These are phyloP conservation scores for Sphaerostilbella broomeana DNA, from an alignment of 2,329 filamentous ascomycete species.

Conservation along the genomic window DNA sequence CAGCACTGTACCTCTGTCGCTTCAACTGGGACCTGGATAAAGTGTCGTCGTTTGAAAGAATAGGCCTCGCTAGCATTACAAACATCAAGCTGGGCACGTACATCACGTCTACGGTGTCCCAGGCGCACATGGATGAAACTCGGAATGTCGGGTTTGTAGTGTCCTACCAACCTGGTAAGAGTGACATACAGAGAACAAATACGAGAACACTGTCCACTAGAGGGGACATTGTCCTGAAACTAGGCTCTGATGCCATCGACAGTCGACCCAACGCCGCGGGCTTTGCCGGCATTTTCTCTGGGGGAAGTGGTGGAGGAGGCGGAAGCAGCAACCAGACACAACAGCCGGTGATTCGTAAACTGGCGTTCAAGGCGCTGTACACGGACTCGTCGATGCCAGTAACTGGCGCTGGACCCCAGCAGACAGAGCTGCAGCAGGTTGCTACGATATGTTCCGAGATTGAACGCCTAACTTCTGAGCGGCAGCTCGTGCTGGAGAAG, in stretches of 20 bases:
- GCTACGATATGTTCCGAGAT: conserved; percentile 69
- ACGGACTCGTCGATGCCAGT: conserved; percentile 49
- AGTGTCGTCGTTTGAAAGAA: conserved; percentile 82
- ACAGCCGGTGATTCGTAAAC: conserved; percentile 30
- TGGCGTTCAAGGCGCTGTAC: conserved; percentile 53
- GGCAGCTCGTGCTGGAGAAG: conserved; percentile 35
- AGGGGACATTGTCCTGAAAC: conserved; percentile 25
- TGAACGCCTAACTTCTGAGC: conserved; percentile 54
- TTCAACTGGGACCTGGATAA: conserved; percentile 97
- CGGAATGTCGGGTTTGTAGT: conserved; percentile 82
- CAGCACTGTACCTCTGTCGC: conserved; percentile 78
- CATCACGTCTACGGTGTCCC: conserved; percentile 79
- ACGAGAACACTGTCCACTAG: conserved; percentile 68
- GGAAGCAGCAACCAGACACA: conserved; percentile 24
- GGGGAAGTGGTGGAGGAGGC: too few species aligned
- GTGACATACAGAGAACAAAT: conserved; percentile 72
- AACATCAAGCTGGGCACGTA: conserved; percentile 77
- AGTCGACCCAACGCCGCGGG: conserved; percentile 23
- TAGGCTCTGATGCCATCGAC: conserved; percentile 16
- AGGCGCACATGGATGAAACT: conserved; percentile 66
- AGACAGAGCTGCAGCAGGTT: conserved; percentile 51
- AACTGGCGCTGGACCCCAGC: conserved; percentile 38
- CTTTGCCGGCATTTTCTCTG: conserved; percentile 38
- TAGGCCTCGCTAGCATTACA: conserved; percentile 67
- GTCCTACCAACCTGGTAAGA: conserved; percentile 64